phyloP scores from a whole-genome alignment of 805 yeast species.

The Monosporozyma solicola region DNA sequence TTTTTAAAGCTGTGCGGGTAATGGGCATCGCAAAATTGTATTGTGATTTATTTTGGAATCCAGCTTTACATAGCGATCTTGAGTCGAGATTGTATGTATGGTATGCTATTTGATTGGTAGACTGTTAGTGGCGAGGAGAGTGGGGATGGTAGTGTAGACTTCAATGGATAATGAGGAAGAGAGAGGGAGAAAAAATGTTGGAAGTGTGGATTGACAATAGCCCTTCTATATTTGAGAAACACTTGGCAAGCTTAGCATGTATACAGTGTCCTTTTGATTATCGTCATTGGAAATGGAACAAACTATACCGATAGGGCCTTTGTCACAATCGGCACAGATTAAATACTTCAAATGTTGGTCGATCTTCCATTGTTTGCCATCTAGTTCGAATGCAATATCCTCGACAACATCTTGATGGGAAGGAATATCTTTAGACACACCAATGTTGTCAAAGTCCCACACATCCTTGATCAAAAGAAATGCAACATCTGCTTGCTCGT shows the following conservation, averaged over 20 bases:
- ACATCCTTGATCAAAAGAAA: conserved; percentile 46
- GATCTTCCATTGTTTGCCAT: conserved; percentile 15
- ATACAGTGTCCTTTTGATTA: conserved; percentile 5
- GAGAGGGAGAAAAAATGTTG: neutral
- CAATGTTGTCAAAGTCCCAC: conserved; percentile 76
- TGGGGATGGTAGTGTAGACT: neutral
- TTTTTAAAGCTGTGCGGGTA: neutral
- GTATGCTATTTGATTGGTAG: neutral
- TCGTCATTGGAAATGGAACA: conserved; percentile 35
- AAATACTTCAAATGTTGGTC: conserved; percentile 43
- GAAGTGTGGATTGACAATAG: neutral
- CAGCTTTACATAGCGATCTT: neutral
- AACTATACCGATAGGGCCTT: conserved; percentile 62
- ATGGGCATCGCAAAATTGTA: neutral
- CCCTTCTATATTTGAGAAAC: neutral
- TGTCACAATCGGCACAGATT: conserved; percentile 69
- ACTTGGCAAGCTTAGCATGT: neutral
- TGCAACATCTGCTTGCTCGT: neutral
- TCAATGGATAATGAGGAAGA: neutral
- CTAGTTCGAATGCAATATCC: conserved; percentile 13
- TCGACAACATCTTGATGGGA: conserved; percentile 7
- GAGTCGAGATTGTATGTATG: neutral
- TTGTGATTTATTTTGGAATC: neutral
- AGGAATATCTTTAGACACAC: conserved; percentile 46
- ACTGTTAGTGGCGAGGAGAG: neutral